Conservation (phyloP, 768 basidiomycete species). For the Tremella fuciformis region DNA sequence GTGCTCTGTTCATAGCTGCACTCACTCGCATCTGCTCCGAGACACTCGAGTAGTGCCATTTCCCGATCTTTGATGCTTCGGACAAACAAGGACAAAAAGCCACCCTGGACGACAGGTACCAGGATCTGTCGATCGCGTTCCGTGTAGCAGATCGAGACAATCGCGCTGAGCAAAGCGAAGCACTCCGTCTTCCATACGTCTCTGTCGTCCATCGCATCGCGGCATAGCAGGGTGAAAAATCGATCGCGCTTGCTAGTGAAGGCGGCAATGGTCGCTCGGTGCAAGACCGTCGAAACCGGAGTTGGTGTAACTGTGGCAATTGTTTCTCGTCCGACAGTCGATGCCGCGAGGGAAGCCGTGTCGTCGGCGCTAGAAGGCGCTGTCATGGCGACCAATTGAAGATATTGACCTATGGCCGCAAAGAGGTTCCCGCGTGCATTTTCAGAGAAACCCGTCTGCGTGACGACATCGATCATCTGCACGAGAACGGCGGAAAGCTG, state of each 20-base stretch:
- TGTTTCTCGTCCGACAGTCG: conserved; percentile 52
- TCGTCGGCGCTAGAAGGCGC: conserved; percentile 19
- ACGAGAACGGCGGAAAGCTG: conserved; percentile 71
- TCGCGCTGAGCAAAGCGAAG: conserved; percentile 80
- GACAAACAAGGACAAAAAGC: conserved; percentile 77
- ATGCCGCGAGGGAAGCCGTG: conserved; percentile 29
- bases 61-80: conserved; percentile 81
- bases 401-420: conserved; percentile 81
- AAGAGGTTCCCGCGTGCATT: conserved; percentile 93
- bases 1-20: not conserved
- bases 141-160: conserved; percentile 66
- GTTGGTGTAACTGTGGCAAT: conserved; percentile 25
- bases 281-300: conserved; percentile 45
- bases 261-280: conserved; percentile 63
- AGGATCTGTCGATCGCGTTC: conserved; percentile 69
- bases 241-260: conserved; percentile 70
- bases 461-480: conserved; percentile 68
- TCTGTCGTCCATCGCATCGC: conserved; percentile 91
- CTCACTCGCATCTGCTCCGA: conserved; percentile 87
- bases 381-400: conserved; percentile 62
- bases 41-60: conserved; percentile 65
- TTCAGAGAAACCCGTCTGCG: conserved; percentile 74
- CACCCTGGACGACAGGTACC: conserved; percentile 63
- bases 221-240: conserved; percentile 66
- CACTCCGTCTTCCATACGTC: conserved; percentile 97